Percentiles rank a stretch among this genome's conserved stretches.
Evolutionary conservation across 192 early-diverging fungal species (phyloP).

Genomic region (Chytriomyces hyalinus): DNA sequence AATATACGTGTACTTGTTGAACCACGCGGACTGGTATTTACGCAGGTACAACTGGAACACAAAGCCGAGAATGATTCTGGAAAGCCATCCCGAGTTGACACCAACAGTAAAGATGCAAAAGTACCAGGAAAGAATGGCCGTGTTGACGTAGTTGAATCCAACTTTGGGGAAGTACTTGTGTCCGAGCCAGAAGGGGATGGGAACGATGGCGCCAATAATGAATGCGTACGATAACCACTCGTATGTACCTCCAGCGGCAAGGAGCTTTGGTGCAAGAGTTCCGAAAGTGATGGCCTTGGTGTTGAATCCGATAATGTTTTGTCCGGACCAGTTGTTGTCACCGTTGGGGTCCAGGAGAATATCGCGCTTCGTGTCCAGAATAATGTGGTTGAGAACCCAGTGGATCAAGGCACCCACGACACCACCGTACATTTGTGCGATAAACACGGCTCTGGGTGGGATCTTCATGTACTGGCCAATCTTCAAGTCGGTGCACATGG

Average conservation of each 20-base stretch:
- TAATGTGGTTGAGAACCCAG: conserved; percentile 20
- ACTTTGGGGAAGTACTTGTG: conserved; percentile 65
- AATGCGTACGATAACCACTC: conserved; percentile 47
- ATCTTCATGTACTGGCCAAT: conserved; percentile 39
- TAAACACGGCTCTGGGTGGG: conserved; percentile 76
- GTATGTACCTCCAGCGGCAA: conserved; percentile 68
- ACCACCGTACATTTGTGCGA: conserved; percentile 72
- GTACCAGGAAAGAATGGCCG: conserved; percentile 66
- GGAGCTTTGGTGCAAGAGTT: conserved; percentile 59
- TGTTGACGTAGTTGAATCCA: conserved; percentile 73
- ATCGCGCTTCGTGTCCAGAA: conserved; percentile 4
- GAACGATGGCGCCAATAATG: conserved; percentile 55
- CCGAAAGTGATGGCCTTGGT: conserved; percentile 82
- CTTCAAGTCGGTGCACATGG: conserved; percentile 63
- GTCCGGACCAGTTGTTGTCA: conserved; percentile 71
- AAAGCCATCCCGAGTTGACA: conserved; percentile 18
- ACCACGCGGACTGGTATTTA: conserved; percentile 67
- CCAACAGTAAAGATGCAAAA: conserved; percentile 51
- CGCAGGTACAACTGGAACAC: conserved; percentile 75
- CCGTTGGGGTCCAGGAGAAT: conserved; percentile 37
- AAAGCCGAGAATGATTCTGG: conserved; percentile 59
- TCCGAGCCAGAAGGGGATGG: conserved; percentile 72
- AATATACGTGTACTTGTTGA: conserved; percentile 62
- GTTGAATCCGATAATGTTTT: conserved; percentile 64
- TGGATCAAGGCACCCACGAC: conserved; percentile 48